A percentile compares a stretch with the other conserved stretches of the same genome.
phyloP scores from a whole-genome alignment of 768 basidiomycete species.

The Fomitopsis pulvina region DNA sequence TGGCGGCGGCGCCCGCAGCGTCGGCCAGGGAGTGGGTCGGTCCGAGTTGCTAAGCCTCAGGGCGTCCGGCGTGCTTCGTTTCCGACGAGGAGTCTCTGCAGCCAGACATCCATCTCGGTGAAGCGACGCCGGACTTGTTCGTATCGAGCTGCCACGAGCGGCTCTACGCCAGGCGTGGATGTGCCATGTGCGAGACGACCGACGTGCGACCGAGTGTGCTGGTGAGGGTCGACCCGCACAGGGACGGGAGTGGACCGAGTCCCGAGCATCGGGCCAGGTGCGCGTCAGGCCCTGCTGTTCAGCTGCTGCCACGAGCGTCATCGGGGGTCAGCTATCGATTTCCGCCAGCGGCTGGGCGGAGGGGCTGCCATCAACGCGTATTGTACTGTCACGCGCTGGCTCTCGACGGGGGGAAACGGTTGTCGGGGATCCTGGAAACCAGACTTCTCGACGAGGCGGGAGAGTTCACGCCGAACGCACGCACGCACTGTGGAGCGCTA shows the following conservation, averaged over 20 bases:
- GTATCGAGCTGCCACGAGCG: constrained; percentile 79
- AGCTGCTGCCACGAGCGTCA: not conserved
- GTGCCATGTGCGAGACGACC: constrained; percentile 26
- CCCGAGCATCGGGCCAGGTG: constrained; percentile 50
- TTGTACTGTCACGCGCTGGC: constrained; percentile 56
- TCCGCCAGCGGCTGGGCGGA: constrained; percentile 69
- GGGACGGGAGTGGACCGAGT: constrained; percentile 58
- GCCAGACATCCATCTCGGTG: constrained; percentile 14
- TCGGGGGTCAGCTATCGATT: constrained; percentile 49
- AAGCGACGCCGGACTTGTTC: not conserved
- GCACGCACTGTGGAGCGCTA: not conserved
- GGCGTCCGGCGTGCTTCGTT: constrained; percentile 49
- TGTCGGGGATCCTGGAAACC: constrained; percentile 59
- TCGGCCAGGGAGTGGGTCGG: constrained; percentile 65
- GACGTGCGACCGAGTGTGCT: constrained; percentile 15
- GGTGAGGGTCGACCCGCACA: too few species aligned
- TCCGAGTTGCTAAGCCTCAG: constrained; percentile 36
- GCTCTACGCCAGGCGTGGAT: constrained; percentile 61
- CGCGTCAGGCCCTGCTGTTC: constrained; percentile 25
- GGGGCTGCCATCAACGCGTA: constrained; percentile 67
- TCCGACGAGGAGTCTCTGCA: constrained; percentile 74
- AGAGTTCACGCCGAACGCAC: constrained; percentile 59
- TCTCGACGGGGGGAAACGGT: constrained; percentile 50
- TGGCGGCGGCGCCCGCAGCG: constrained; percentile 72
- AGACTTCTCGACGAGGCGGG: constrained; percentile 50